phyloP scores from a whole-genome alignment of 305 asterid genomes.

The Lippia alba region DNA sequence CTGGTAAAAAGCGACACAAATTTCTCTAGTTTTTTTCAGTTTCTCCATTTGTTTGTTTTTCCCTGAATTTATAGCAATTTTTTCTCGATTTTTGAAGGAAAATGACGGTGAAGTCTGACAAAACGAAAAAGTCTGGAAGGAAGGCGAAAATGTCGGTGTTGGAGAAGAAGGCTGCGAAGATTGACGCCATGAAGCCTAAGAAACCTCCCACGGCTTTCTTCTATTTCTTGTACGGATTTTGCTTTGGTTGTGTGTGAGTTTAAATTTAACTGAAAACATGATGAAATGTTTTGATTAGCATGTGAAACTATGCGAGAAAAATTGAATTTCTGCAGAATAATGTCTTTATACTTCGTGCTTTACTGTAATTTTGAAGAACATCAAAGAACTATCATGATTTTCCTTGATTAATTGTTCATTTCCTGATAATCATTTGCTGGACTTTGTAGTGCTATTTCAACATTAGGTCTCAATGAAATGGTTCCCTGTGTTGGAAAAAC shows the following conservation, averaged over 20 bases:
- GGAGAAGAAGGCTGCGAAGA: slow-evolving; percentile 50
- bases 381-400: background rate
- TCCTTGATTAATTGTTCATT: background rate
- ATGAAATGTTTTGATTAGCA: slow-evolving; percentile 4
- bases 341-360: background rate
- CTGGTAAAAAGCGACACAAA: slow-evolving; percentile 41
- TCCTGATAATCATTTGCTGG: background rate
- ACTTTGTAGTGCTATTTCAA: background rate
- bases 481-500: background rate
- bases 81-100: slow-evolving; percentile 41
- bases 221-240: slow-evolving; percentile 67
- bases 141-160: slow-evolving; percentile 45
- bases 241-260: background rate
- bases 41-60: background rate
- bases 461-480: background rate
- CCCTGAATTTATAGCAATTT: background rate
- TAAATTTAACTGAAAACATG: background rate
- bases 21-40: background rate
- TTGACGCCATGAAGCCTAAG: slow-evolving; percentile 80
- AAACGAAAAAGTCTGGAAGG: slow-evolving; percentile 47
- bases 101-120: slow-evolving; percentile 43
- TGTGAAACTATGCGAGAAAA: background rate
- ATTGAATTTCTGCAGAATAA: background rate
- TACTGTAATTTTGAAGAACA: background rate
- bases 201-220: slow-evolving; percentile 99